Evolutionary conservation across 169 alveolate species (phyloP).

Genomic region (Eimeria praecox): DNA sequence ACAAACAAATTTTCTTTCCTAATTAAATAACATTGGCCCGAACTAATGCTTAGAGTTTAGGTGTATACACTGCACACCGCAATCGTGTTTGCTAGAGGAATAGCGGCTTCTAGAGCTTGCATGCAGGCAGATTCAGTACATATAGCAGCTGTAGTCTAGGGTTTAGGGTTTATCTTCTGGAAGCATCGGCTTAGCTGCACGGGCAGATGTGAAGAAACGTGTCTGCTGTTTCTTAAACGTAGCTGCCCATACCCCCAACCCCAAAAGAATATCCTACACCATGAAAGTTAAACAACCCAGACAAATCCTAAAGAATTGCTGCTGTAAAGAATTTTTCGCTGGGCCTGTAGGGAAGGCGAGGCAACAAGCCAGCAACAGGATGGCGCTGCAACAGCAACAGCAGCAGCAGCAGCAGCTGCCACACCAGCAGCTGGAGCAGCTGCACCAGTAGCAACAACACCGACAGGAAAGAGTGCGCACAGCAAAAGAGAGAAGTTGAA

Average conservation of each 20-base stretch:
- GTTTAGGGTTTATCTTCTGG: neutral
- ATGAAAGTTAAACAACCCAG: neutral
- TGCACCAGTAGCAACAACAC: neutral
- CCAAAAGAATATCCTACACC: neutral
- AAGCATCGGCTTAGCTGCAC: no score
- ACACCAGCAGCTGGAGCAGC: neutral
- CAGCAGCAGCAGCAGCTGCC: constrained; percentile 8
- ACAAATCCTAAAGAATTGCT: neutral
- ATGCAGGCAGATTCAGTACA: no score
- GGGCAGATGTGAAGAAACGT: no score
- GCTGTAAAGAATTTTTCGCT: neutral
- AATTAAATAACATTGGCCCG: no score
- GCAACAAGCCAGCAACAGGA: neutral
- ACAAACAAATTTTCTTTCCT: neutral
- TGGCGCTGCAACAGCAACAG: neutral
- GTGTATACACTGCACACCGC: no score
- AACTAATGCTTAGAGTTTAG: neutral
- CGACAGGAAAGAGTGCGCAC: neutral
- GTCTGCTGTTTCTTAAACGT: no score
- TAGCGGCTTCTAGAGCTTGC: no score
- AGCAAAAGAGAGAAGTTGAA: constrained; percentile 1
- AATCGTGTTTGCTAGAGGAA: no score
- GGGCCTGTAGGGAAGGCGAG: constrained; percentile 19
- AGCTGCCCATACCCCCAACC: neutral
- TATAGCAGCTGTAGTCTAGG: no score